phyloP scores from a whole-genome alignment of 1,284 basidiomycete genomes.

The Cryptococcus wingfieldii region DNA sequence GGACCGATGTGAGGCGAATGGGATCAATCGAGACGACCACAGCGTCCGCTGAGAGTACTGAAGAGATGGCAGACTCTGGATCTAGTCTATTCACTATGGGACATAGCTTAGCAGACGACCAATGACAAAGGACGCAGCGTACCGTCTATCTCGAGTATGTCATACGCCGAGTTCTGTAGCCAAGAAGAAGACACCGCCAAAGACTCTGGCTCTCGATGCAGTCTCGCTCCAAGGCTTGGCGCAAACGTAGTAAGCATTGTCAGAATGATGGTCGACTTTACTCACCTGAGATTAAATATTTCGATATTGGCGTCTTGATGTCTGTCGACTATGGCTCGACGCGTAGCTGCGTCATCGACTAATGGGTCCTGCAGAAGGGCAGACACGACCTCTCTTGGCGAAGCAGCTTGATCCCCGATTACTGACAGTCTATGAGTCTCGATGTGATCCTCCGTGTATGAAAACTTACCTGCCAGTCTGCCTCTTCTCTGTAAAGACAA shows the following conservation, averaged over 20 bases:
- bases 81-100: neutral
- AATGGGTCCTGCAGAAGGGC: conserved; percentile 42
- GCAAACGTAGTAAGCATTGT: neutral
- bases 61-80: conserved; percentile 3
- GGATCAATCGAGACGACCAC: conserved; percentile 43
- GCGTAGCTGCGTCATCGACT: conserved; percentile 20
- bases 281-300: conserved; percentile 15
- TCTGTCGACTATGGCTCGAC: conserved; percentile 21
- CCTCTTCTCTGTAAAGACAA: conserved; percentile 11
- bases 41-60: conserved; percentile 31
- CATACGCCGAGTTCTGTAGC: conserved; percentile 26
- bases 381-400: conserved; percentile 37
- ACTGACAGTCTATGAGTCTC: conserved; percentile 14
- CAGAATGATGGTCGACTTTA: neutral
- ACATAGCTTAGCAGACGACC: neutral
- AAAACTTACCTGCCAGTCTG: conserved; percentile 31
- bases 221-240: conserved; percentile 5
- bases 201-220: conserved; percentile 9
- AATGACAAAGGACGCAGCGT: neutral
- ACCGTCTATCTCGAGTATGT: conserved; percentile 33
- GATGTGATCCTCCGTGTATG: neutral
- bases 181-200: conserved; percentile 29
- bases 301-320: conserved; percentile 15
- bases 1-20: conserved; percentile 29
- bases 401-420: conserved; percentile 32